A percentile compares a stretch with the other conserved stretches of the same genome.
Evolutionary conservation across 164 flowering plant species (phyloP).

Genomic region (Houttuynia cordata): DNA sequence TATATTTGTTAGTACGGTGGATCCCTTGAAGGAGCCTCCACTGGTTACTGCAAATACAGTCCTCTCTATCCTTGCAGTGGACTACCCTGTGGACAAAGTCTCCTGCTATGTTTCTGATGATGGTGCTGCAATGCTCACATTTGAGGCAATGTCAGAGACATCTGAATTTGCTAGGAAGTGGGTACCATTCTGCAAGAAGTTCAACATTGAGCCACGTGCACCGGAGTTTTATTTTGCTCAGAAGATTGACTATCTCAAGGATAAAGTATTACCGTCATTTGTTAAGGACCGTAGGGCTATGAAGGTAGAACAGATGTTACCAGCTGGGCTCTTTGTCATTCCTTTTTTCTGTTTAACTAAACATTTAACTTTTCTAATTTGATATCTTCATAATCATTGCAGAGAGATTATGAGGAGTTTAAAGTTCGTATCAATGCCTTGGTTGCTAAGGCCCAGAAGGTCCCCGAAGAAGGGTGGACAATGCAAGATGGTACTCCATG

Average conservation of each 20-base stretch:
- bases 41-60: conserved; percentile 68
- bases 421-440: conserved; percentile 64
- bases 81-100: conserved; percentile 59
- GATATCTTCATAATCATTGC: conserved; percentile 8
- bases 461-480: conserved; percentile 72
- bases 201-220: conserved; percentile 62
- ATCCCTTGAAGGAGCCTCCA: conserved; percentile 62
- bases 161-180: conserved; percentile 63
- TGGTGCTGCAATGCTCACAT: conserved; percentile 70
- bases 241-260: conserved; percentile 56
- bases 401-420: conserved; percentile 77
- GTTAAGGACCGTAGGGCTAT: conserved; percentile 64
- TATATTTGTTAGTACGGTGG: conserved; percentile 60
- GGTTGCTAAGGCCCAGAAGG: conserved; percentile 62
- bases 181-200: conserved; percentile 69
- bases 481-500: conserved; percentile 78
- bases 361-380: not conserved
- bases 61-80: conserved; percentile 63
- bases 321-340: not conserved
- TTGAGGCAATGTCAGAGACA: conserved; percentile 64
- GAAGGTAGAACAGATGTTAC: conserved; percentile 30
- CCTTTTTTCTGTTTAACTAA: not conserved
- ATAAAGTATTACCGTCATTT: conserved; percentile 51
- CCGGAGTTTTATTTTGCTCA: conserved; percentile 59
- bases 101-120: conserved; percentile 78